Evolutionary conservation across 352 stramenopile species (phyloP), one percentile per base, ranked within the genome.

Genomic region (Globisporangium barbulae): DNA sequence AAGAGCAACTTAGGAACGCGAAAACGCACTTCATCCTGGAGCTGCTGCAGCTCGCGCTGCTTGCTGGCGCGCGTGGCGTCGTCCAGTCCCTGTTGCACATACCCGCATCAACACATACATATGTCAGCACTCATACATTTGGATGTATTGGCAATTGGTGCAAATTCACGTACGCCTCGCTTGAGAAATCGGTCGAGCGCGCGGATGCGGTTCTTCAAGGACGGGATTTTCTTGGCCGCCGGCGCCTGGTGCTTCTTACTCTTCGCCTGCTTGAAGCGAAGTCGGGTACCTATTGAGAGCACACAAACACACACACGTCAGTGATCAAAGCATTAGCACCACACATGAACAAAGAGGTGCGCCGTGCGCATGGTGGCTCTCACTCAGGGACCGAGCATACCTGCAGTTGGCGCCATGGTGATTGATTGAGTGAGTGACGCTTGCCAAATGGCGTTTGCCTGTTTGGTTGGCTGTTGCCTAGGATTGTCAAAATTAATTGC

Each of bases 201-300:
- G 39, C 85, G 85, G 52, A 93, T 93, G 63, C 82, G 85, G 60
- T 93, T 93, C 74, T 93, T 93, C 54, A 92, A 75, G 37, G 85
- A 93, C 55, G 81, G 85, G 10, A 85, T 64, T 61, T 93, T 93
- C 68, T 92, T 93, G 48, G 61, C 44, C 10, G 39, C 37, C 33
- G 75, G 60, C 10, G 37, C 50, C 55, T 69, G 68, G 19, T 77
- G 75, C 45, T 88, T 89, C 67, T 87, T 90, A 31, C 65, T 61
- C 22, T 69, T 75, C 47, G 73, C 67, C 52, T 87, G 80, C 61
- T 91, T 84, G 57, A 89, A 86, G 64, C 85, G 85, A 39, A 93
- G 69, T 35, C 85, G 85, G 12, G 81, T 93, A 33, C 85, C 85
- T 91, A 19, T 47, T n/a, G 17, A 41, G n/a, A 6, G 45, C 21